Evolutionary conservation across 139 green algal genomes (phyloP).

Genomic region (Picochlorum sp.): DNA sequence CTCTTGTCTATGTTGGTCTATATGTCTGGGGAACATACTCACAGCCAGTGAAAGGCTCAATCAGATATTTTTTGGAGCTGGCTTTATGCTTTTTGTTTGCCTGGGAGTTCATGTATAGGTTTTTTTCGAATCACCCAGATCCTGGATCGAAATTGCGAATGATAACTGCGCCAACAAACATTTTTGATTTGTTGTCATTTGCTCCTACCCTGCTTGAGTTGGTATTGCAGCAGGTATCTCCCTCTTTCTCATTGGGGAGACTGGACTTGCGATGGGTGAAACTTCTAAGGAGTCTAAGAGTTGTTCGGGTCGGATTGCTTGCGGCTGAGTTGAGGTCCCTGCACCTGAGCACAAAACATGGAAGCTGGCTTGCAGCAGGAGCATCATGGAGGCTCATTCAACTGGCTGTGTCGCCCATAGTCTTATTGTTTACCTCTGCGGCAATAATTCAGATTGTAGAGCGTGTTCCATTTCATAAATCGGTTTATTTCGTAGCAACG

Average conservation of each 20-base stretch:
- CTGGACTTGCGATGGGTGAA: conserved; percentile 63
- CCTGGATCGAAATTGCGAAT: conserved; percentile 28
- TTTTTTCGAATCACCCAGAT: conserved; percentile 23
- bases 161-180: conserved; percentile 22
- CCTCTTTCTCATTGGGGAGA: conserved; percentile 13
- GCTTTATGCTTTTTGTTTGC: conserved; percentile 49
- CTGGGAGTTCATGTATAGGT: conserved; percentile 38
- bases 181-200: conserved; percentile 66
- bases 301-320: conserved; percentile 59
- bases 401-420: conserved; percentile 53
- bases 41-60: conserved; percentile 21
- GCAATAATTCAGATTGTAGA: conserved; percentile 38
- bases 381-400: conserved; percentile 58
- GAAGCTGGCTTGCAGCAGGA: conserved; percentile 34
- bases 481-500: conserved; percentile 66
- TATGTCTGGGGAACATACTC: conserved; percentile 69
- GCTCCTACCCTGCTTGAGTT: conserved; percentile 47
- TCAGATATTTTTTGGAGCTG: conserved; percentile 41
- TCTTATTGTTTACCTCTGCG: conserved; percentile 50
- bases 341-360: conserved; percentile 31
- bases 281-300: conserved; percentile 55
- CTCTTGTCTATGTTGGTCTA: conserved; percentile 58
- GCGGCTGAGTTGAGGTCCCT: conserved; percentile 48
- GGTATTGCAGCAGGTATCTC: conserved; percentile 10
- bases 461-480: conserved; percentile 60